Percentiles rank a stretch among this genome's conserved stretches.
Evolutionary conservation across 805 yeast genomes (phyloP).

Genomic region (Pichia rugopelliculosa): DNA sequence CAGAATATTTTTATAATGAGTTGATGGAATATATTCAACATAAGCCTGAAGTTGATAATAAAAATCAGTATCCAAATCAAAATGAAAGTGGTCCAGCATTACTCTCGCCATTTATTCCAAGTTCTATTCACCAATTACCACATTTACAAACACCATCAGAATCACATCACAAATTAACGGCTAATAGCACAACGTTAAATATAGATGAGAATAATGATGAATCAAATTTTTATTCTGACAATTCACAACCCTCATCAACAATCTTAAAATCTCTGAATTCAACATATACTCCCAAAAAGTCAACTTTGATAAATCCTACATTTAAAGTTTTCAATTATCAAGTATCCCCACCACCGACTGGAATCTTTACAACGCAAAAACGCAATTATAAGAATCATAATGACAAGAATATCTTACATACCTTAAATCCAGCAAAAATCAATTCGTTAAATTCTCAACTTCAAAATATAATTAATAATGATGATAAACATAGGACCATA

Average conservation of each 20-base stretch:
- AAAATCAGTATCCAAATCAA: neutral
- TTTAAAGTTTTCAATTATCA: neutral
- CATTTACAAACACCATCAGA: neutral
- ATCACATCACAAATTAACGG: neutral
- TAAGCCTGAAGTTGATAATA: neutral
- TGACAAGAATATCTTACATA: neutral
- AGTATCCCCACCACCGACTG: slow-evolving; percentile 7
- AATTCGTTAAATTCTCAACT: slow-evolving; percentile 1
- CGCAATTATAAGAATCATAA: neutral
- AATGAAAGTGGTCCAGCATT: neutral
- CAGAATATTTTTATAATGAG: slow-evolving; percentile 4
- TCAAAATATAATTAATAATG: neutral
- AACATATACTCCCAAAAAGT: neutral
- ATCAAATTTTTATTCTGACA: neutral
- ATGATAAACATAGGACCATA: neutral
- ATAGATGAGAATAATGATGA: neutral
- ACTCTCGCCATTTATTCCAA: slow-evolving; percentile 1
- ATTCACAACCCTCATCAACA: neutral
- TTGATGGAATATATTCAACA: slow-evolving; percentile 4
- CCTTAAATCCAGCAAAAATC: slow-evolving; percentile 1
- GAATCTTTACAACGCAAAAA: neutral
- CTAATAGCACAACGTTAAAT: neutral
- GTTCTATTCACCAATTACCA: neutral
- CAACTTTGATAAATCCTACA: neutral
- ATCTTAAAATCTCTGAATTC: neutral